A percentile compares a stretch with the other conserved stretches of the same genome.
These are phyloP conservation scores for Leccinum uliginosum DNA, from an alignment of 768 basidiomycete genomes.

Conservation along the genomic window DNA sequence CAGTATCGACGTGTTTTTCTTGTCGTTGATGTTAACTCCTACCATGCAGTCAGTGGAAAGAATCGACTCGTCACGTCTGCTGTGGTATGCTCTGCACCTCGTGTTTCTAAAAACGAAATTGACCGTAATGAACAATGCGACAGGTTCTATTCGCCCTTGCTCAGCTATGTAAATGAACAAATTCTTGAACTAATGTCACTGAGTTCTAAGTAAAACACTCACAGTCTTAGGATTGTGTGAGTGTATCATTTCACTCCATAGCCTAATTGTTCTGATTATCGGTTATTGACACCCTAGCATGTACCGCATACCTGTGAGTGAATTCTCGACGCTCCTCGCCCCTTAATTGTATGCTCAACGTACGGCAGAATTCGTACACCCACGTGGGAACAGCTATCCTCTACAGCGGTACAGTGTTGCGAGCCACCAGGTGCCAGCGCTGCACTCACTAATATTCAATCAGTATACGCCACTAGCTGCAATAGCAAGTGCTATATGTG, in stretches of 20 bases:
- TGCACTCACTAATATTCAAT: background rate
- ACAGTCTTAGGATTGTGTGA: slow-evolving; percentile 16
- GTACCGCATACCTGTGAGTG: slow-evolving; percentile 5
- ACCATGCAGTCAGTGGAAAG: slow-evolving; percentile 14
- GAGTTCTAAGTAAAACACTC: background rate
- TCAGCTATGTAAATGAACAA: slow-evolving; percentile 13
- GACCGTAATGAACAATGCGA: background rate
- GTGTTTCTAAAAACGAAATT: background rate
- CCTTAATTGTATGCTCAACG: background rate
- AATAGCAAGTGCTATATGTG: slow-evolving; percentile 18
- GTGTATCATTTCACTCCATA: background rate
- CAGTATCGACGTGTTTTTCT: background rate
- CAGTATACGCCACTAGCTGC: slow-evolving; percentile 10
- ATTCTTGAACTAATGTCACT: background rate
- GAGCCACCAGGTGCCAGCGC: background rate
- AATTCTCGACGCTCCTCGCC: background rate
- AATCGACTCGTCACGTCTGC: slow-evolving; percentile 11
- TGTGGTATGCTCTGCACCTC: slow-evolving; percentile 10
- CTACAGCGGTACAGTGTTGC: slow-evolving; percentile 1
- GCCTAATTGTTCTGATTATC: background rate
- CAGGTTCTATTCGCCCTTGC: slow-evolving; percentile 6
- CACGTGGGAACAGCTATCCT: slow-evolving; percentile 2
- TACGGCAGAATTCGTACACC: slow-evolving; percentile 7
- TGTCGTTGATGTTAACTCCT: background rate
- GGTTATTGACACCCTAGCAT: slow-evolving; percentile 1